Evolutionary conservation across 148 eudicot species (phyloP).

Genomic region (Vaccinium darrowii): DNA sequence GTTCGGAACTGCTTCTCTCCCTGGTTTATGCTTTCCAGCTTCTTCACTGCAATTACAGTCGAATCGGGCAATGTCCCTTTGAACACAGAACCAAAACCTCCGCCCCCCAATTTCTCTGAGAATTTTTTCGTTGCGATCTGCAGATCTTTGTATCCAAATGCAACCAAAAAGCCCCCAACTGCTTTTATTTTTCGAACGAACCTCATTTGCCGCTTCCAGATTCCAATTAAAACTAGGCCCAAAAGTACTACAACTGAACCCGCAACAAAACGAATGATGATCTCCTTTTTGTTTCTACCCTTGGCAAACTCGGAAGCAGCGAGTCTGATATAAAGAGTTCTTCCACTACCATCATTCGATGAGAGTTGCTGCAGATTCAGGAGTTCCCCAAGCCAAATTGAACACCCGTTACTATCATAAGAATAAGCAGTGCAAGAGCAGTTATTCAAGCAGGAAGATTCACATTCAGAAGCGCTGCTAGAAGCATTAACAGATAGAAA

Average conservation of each 20-base stretch:
- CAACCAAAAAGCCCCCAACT: conserved; percentile 46
- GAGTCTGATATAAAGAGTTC: neutral
- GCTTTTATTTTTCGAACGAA: conserved; percentile 12
- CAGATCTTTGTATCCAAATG: conserved; percentile 50
- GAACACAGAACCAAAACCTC: conserved; percentile 68
- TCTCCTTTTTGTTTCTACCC: no score
- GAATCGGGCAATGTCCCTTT: conserved; percentile 57
- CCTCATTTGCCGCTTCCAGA: no score
- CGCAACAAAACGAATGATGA: no score
- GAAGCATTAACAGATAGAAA: conserved; percentile 3
- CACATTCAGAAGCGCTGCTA: conserved; percentile 34
- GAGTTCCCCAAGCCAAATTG: conserved; percentile 42
- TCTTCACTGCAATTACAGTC: conserved; percentile 56
- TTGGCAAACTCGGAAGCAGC: no score
- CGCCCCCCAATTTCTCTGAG: conserved; percentile 34
- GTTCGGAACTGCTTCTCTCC: conserved; percentile 68
- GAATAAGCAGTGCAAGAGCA: conserved; percentile 60
- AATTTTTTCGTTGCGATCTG: conserved; percentile 46
- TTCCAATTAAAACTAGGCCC: no score
- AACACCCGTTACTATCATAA: conserved; percentile 38
- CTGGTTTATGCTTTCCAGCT: conserved; percentile 50
- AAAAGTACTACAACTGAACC: no score
- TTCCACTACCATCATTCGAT: conserved; percentile 39
- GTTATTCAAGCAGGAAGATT: conserved; percentile 35
- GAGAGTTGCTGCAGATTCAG: conserved; percentile 38